A percentile compares a stretch with the other conserved stretches of the same genome.
Conservation (phyloP, 1,284 basidiomycete species). For the Sporisorium exsertum region DNA sequence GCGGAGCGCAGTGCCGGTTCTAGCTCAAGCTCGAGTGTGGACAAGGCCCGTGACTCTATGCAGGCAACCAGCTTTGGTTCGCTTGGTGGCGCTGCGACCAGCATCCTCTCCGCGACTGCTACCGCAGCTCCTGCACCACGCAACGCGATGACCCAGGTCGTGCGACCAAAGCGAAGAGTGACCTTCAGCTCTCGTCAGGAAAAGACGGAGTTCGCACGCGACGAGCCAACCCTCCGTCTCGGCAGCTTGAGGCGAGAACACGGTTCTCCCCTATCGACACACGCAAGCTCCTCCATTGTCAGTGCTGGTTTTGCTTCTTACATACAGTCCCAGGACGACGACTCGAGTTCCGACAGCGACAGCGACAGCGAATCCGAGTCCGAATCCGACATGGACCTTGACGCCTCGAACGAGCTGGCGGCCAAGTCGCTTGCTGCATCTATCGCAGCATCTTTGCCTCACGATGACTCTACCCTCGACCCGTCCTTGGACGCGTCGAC, state of each 20-base stretch:
- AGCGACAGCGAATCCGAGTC: slow-evolving; percentile 40
- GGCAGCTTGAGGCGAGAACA: slow-evolving; percentile 43
- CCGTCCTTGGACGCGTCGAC: slow-evolving; percentile 19
- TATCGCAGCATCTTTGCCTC: slow-evolving; percentile 43
- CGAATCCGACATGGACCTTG: slow-evolving; percentile 50
- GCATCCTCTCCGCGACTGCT: slow-evolving; percentile 20
- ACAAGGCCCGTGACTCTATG: slow-evolving; percentile 28
- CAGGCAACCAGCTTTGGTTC: slow-evolving; percentile 24
- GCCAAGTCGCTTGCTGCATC: slow-evolving; percentile 44
- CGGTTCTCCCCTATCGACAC: slow-evolving; percentile 39
- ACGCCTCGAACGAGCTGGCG: slow-evolving; percentile 37
- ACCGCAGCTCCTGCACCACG: slow-evolving; percentile 18
- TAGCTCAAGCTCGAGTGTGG: slow-evolving; percentile 6
- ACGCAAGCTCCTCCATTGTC: slow-evolving; percentile 36
- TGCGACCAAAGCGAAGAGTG: slow-evolving; percentile 49
- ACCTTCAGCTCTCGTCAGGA: slow-evolving; percentile 56
- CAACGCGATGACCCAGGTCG: slow-evolving; percentile 41
- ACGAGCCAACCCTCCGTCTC: slow-evolving; percentile 54
- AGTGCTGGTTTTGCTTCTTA: slow-evolving; percentile 45
- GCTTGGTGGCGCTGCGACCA: slow-evolving; percentile 27
- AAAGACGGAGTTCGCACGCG: slow-evolving; percentile 51
- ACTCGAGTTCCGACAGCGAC: slow-evolving; percentile 42
- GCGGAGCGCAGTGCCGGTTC: slow-evolving; percentile 3
- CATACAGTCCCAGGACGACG: slow-evolving; percentile 31
- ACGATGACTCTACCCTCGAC: slow-evolving; percentile 47